These are phyloP conservation scores for Penicillium sp. DNA, from an alignment of 2,329 filamentous ascomycete genomes.

Conservation along the genomic window DNA sequence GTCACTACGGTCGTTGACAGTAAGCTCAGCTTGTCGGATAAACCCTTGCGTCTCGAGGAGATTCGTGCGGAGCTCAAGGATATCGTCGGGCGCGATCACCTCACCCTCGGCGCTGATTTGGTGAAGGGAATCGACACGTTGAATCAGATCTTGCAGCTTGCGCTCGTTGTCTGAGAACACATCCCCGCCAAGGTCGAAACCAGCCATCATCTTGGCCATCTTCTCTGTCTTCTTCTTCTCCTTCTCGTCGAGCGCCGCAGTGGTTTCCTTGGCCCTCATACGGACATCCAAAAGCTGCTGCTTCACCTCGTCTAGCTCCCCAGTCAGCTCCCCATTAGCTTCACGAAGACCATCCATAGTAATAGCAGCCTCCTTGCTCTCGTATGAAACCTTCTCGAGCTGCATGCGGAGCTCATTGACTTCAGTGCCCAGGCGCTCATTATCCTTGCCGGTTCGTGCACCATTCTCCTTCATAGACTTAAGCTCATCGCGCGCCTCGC, in stretches of 20 bases:
- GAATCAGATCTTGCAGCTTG: slow-evolving; percentile 78
- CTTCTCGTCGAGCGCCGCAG: slow-evolving; percentile 89
- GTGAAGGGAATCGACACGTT: slow-evolving; percentile 76
- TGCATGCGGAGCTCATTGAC: slow-evolving; percentile 96
- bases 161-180: slow-evolving; percentile 93
- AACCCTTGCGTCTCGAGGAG: slow-evolving; percentile 89
- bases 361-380: slow-evolving; percentile 94
- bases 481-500: slow-evolving; percentile 84
- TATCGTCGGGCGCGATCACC: slow-evolving; percentile 75
- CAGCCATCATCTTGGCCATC: slow-evolving; percentile 99
- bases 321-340: slow-evolving; percentile 87
- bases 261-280: slow-evolving; percentile 94
- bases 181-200: slow-evolving; percentile 90
- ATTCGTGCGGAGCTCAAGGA: slow-evolving; percentile 73
- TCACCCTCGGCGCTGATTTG: slow-evolving; percentile 77
- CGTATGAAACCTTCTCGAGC: slow-evolving; percentile 90
- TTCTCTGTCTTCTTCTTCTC: slow-evolving; percentile 98
- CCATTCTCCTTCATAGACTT: slow-evolving; percentile 82
- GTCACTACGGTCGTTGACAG: slow-evolving; percentile 70
- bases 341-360: slow-evolving; percentile 98
- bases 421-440: slow-evolving; percentile 81
- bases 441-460: slow-evolving; percentile 79
- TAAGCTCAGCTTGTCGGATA: slow-evolving; percentile 87
- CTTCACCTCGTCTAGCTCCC: slow-evolving; percentile 91
- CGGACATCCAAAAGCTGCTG: slow-evolving; percentile 93